Base-by-base conservation (phyloP, 108 stramenopile genomes). In the Nitzschia sp. region DNA sequence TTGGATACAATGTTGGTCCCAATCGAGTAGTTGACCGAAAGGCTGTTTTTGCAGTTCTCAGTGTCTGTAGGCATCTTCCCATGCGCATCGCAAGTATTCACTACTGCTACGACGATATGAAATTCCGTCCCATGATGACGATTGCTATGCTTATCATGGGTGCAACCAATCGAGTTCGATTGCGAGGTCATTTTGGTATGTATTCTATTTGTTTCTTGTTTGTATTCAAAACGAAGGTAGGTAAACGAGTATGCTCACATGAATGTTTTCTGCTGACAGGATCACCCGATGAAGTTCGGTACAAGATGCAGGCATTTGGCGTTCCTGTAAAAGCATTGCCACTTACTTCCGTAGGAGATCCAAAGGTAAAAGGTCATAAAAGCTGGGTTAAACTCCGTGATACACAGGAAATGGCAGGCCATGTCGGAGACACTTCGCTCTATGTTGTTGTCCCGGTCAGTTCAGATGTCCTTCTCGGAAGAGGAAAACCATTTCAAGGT, bases 71-170 rank as follows among this genome's bases (percentile, higher is more conserved):
- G 41, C 8, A n/a, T 24, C 51, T 71, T 3, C 70, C 70, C 19
- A 15, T 53, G 17, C 60, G 41, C 22, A 42, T 63, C 14, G 17
- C 8, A 19, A 48, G 61, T 24, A 53, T 71, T 20, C 70, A 71
- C 22, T 71, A 59, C 48, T 71, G 70, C 41, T 71, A 71, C 61
- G 70, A 71, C 34, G 61, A 58, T 63, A n/a, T 71, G 44, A 44
- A 24, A 7, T 41, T 62, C 38, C 51, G 14, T 6, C 70, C 61
- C 8, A 63, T 63, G 70, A 53, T 71, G 61, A 63, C 70, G 5
- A 17, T 69, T 14, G 68, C 57, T 20, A 69, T 69, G 68, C 56
- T 69, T 8, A 51, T 69, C 11, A 59, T 59, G 68, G 56, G 57
- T 10, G 57, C 52, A 48, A 63, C 39, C 8, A 63, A 19, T 53